These are phyloP conservation scores for Cladophialophora chaetospira DNA, from an alignment of 2,329 filamentous ascomycete species.

Conservation along the genomic window DNA sequence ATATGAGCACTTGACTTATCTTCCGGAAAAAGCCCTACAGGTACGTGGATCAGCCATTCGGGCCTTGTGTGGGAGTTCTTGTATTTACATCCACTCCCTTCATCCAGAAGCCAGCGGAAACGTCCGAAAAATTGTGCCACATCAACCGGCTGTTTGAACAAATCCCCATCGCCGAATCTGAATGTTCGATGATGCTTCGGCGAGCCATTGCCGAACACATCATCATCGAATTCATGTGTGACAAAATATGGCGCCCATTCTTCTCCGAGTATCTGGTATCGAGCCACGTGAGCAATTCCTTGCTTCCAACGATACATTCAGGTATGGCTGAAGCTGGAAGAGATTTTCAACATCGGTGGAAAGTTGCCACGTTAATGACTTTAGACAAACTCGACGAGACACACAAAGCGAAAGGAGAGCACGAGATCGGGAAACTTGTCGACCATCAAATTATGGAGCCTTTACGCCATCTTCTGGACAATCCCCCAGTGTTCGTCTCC, in stretches of 20 bases:
- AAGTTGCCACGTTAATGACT: conserved; percentile 11
- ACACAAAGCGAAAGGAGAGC: background rate
- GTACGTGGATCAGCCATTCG: background rate
- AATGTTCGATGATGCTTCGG: background rate
- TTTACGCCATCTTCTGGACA: background rate
- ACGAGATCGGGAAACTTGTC: background rate
- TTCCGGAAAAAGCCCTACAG: background rate
- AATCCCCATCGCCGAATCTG: background rate
- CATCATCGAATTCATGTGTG: background rate
- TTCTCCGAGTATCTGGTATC: background rate
- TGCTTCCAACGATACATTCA: conserved; percentile 1
- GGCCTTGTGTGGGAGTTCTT: background rate
- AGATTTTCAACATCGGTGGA: conserved; percentile 11
- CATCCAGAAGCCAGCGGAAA: background rate
- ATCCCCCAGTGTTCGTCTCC: background rate
- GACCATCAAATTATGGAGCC: background rate
- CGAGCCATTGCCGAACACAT: background rate
- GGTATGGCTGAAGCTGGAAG: conserved; percentile 1
- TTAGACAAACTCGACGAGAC: conserved; percentile 3
- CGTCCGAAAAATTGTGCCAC: background rate
- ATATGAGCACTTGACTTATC: background rate
- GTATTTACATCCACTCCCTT: background rate
- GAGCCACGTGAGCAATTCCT: background rate
- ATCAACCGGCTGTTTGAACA: background rate
- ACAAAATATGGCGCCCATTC: background rate